Base-by-base conservation (phyloP, 148 eudicot species). In the Cornus florida region DNA sequence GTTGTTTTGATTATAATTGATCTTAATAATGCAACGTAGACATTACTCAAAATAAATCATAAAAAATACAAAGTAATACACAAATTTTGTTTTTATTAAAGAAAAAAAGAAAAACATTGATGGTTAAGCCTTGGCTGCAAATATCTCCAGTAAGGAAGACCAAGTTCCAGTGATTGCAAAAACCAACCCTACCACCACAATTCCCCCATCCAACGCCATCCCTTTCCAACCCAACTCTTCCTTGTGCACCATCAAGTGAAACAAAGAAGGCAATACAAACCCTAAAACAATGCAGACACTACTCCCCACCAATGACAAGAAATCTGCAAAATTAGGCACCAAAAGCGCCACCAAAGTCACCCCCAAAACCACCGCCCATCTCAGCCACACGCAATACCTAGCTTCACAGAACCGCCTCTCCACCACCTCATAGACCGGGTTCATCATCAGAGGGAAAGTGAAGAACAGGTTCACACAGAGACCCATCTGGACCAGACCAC, bases 271-370 rank as follows among this genome's bases (percentile, higher is more conserved):
- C 79, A 91, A 88, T 41, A 91, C 94, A 85, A 91, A 89, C 64
- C 94, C 94, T 41, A 89, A 72, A 11, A 86, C 83, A 71, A 91
- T 81, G 73, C 94, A 91, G 53, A 91, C 92, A 82, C 92, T 91
- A 75, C 94, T 91, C 32, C 94, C 94, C 68, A 91, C 91, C 39
- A 91, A 83, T 3, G 94, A 89, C 86, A 91, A 82, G 85, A 91
- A 91, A 79, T 91, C 94, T 0, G 92, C 90, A 74, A 91, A 91
- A 75, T 91, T 91, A 0, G 92, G 94, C 69, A 91, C 94, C 76
- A 77, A 46, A 38, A 89, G 62, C 1, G 94, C 94, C 81, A 88
- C 88, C 86, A 89, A 78, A 43, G 78, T 65, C 41, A 91, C 85
- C 76, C 43, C 86, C 53, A 89, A 75, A 60, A 91, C 88, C 84